A percentile compares a stretch with the other conserved stretches of the same genome.
These are phyloP conservation scores for Waltergamsia citrina DNA, from an alignment of 2,329 filamentous ascomycete genomes.

Conservation along the genomic window DNA sequence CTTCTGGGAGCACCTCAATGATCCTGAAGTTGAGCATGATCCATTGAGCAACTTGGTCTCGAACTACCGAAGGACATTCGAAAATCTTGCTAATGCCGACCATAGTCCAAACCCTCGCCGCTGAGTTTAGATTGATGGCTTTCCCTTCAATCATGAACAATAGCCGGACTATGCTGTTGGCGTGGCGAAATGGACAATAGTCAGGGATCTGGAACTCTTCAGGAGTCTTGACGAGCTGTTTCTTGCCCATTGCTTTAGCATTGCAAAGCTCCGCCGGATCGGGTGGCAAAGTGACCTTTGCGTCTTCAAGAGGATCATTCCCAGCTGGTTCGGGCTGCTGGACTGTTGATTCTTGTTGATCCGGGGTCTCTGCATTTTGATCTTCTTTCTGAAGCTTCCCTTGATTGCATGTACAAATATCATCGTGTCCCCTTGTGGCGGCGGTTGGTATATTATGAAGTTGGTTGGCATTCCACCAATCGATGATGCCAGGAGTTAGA, in stretches of 20 bases:
- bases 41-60: constrained; percentile 47
- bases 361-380: no score
- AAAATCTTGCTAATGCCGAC: constrained; percentile 51
- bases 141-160: constrained; percentile 48
- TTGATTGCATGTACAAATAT: constrained; percentile 18
- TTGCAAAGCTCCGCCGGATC: not conserved
- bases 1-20: constrained; percentile 54
- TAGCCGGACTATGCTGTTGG: constrained; percentile 52
- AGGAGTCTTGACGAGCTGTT: constrained; percentile 14
- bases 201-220: constrained; percentile 33
- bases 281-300: not conserved
- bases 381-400: no score
- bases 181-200: constrained; percentile 56
- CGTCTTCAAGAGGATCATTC: not conserved
- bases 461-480: constrained; percentile 37
- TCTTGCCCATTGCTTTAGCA: no score
- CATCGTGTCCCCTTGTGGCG: constrained; percentile 30
- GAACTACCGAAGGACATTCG: constrained; percentile 35
- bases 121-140: constrained; percentile 50
- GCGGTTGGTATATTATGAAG: constrained; percentile 19
- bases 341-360: not conserved
- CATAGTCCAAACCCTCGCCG: constrained; percentile 58
- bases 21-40: constrained; percentile 50
- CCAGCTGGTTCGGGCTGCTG: no score
- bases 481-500: constrained; percentile 42